Conservation (phyloP, 2,329 filamentous ascomycete species). For the Cladophialophora carrionii region DNA sequence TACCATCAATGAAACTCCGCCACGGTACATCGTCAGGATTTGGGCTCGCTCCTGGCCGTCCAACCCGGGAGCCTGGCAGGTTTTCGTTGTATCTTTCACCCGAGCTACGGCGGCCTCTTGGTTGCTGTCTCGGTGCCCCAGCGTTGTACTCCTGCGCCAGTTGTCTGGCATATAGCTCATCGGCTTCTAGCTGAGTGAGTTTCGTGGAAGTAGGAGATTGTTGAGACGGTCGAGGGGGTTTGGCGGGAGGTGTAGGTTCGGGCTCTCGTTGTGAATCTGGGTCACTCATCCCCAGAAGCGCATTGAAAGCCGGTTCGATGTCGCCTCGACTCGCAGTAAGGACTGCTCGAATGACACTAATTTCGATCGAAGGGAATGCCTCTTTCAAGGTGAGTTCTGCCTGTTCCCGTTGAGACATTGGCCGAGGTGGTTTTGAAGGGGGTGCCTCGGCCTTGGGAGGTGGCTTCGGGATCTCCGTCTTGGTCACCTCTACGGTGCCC, state of each 20-base stretch:
- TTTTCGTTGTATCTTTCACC: constrained; percentile 40
- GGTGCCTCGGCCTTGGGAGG: constrained; percentile 45
- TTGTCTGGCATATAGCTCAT: constrained; percentile 89
- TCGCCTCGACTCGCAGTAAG: constrained; percentile 81
- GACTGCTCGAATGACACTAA: constrained; percentile 80
- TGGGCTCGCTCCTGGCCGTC: constrained; percentile 45
- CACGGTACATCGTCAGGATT: constrained; percentile 57
- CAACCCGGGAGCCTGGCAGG: constrained; percentile 39
- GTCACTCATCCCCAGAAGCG: constrained; percentile 80
- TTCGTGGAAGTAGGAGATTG: constrained; percentile 56
- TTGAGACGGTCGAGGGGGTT: constrained; percentile 72
- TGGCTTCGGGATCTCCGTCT: constrained; percentile 39
- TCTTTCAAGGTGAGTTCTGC: constrained; percentile 87
- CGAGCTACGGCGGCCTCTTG: constrained; percentile 26
- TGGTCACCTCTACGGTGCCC: constrained; percentile 40
- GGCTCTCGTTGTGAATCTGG: constrained; percentile 68
- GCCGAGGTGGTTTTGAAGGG: constrained; percentile 83
- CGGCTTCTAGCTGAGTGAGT: constrained; percentile 81
- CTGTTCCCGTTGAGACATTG: constrained; percentile 78
- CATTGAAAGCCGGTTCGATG: constrained; percentile 94
- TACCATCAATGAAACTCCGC: constrained; percentile 81
- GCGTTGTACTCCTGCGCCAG: constrained; percentile 79
- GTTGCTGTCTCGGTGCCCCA: constrained; percentile 49
- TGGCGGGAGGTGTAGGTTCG: constrained; percentile 68
- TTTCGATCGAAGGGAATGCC: constrained; percentile 85